Percentiles rank a stretch among this genome's conserved stretches.
These are phyloP conservation scores for Pleurotus tuber-regium DNA, from an alignment of 768 basidiomycete species.

Conservation along the genomic window DNA sequence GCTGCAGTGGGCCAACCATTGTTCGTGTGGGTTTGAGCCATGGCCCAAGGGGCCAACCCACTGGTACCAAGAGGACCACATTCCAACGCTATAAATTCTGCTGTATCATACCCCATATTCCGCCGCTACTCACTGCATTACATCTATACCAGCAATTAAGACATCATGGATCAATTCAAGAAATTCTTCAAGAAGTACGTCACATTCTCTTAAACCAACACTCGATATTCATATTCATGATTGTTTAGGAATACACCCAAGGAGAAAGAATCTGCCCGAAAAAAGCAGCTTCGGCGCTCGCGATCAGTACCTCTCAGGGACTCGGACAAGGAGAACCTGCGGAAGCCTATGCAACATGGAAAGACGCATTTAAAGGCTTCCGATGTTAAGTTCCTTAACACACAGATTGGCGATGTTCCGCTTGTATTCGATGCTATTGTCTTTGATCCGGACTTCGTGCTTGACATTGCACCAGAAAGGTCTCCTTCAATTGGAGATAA, in stretches of 20 bases:
- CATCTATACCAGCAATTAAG: no score
- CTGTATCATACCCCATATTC: not conserved
- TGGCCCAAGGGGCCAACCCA: no score
- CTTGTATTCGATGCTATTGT: not conserved
- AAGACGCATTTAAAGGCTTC: not conserved
- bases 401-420: not conserved
- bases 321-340: not conserved
- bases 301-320: constrained; percentile 6
- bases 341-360: not conserved
- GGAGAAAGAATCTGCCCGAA: not conserved
- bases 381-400: not conserved
- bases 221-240: not conserved
- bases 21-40: no score
- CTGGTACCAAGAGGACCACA: no score
- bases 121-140: not conserved
- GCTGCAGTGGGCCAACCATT: no score
- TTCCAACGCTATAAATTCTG: not conserved
- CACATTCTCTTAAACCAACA: not conserved
- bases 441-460: not conserved
- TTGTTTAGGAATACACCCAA: not conserved
- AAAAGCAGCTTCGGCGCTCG: constrained; percentile 1
- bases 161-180: constrained; percentile 5
- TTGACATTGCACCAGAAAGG: constrained; percentile 2
- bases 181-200: constrained; percentile 3
- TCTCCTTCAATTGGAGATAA: not conserved